phyloP scores from a whole-genome alignment of 106 monocot genomes.

The Platanthera guangdongensis region DNA sequence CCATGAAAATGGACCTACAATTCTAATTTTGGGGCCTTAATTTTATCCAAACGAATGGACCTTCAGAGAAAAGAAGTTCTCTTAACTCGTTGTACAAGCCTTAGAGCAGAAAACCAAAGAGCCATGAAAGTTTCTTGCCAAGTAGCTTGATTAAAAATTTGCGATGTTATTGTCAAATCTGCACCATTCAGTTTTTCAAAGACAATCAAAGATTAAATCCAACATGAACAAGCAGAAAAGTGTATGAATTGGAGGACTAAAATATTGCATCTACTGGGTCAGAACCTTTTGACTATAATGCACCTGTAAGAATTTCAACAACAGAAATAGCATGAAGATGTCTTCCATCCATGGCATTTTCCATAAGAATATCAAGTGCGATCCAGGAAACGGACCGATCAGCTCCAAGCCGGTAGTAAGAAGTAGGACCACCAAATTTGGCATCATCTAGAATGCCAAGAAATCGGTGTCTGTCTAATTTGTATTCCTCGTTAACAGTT shows the following conservation, averaged over 20 bases:
- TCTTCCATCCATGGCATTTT: constrained; percentile 81
- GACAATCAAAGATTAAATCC: neutral
- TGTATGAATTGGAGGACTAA: neutral
- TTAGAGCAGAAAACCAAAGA: constrained; percentile 83
- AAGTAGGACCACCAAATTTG: constrained; percentile 17
- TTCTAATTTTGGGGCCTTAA: too few relatives aligned
- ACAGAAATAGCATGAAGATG: constrained; percentile 61
- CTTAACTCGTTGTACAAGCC: constrained; percentile 83
- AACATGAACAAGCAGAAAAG: neutral
- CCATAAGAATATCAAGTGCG: constrained; percentile 79
- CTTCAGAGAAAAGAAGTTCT: constrained; percentile 3
- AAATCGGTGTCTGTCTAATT: constrained; percentile 28
- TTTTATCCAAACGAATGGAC: too few relatives aligned
- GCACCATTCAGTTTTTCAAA: constrained; percentile 5
- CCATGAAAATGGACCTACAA: too few relatives aligned
- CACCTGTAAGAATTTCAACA: constrained; percentile 73
- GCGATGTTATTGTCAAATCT: constrained; percentile 72
- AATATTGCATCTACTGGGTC: neutral
- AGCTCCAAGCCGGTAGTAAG: constrained; percentile 29
- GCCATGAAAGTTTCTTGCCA: constrained; percentile 97
- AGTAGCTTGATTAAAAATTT: constrained; percentile 71
- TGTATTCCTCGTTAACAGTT: constrained; percentile 21
- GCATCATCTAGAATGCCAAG: constrained; percentile 45
- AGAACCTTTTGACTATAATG: constrained; percentile 3
- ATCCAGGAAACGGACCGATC: constrained; percentile 60